phyloP scores from a whole-genome alignment of 257 asterid genomes.

The Catharanthus roseus region DNA sequence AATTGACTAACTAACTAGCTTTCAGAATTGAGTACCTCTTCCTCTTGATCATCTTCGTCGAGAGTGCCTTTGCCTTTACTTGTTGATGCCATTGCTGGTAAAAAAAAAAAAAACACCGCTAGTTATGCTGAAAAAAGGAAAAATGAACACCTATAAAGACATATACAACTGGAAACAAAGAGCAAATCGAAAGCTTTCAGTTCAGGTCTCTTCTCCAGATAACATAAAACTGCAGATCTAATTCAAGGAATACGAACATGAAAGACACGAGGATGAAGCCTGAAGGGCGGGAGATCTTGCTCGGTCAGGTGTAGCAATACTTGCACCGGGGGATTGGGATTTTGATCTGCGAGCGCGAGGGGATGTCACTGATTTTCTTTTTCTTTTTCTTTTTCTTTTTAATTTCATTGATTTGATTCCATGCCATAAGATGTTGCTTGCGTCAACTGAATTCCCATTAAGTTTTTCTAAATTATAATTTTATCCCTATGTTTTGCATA shows the following conservation, averaged over 20 bases:
- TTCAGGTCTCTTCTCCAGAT: background rate
- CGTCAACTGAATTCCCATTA: no score
- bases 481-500: no score
- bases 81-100: slow-evolving; percentile 39
- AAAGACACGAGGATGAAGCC: background rate
- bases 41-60: slow-evolving; percentile 46
- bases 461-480: no score
- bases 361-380: no score
- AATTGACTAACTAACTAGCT: background rate
- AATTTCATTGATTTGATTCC: no score
- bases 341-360: background rate
- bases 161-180: background rate
- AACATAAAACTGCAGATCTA: background rate
- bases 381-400: background rate
- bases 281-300: no score
- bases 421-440: background rate
- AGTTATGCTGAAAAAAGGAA: no score
- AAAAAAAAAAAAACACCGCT: no score
- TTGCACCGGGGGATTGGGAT: background rate
- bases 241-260: no score
- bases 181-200: background rate
- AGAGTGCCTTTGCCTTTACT: slow-evolving; percentile 27
- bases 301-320: background rate
- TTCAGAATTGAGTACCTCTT: slow-evolving; percentile 28
- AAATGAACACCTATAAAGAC: background rate